Conservation (phyloP, 2,329 filamentous ascomycete genomes). For the Trichoderma citrinoviride region DNA sequence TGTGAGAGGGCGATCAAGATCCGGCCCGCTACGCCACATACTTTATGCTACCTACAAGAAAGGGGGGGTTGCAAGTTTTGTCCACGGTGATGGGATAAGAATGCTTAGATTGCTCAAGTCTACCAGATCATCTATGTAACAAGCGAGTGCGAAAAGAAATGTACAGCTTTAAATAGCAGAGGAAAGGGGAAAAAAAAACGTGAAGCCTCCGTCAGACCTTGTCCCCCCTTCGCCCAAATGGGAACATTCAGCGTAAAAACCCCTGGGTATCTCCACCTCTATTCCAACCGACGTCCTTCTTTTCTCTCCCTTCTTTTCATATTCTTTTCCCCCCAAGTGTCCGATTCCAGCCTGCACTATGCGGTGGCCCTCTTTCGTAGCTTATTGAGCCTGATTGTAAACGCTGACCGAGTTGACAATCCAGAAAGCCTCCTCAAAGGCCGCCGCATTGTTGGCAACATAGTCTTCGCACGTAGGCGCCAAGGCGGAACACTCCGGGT, state of each 20-base stretch:
- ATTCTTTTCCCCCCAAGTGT: background rate
- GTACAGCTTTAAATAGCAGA: background rate
- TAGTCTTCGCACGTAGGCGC: slow-evolving; percentile 68
- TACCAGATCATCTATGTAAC: background rate
- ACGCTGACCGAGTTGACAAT: slow-evolving; percentile 69
- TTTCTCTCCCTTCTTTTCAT: background rate
- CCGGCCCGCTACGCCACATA: too few species aligned
- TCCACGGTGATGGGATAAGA: too few species aligned
- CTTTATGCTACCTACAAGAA: too few species aligned
- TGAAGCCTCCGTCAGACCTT: too few species aligned
- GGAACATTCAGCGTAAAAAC: too few species aligned
- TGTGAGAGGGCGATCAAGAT: too few species aligned
- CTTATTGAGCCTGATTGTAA: slow-evolving; percentile 39
- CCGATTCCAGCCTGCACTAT: too few species aligned
- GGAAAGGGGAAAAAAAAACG: background rate
- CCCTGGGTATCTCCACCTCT: background rate
- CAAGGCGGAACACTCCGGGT: slow-evolving; percentile 56
- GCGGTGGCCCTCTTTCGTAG: background rate
- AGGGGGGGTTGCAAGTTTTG: too few species aligned
- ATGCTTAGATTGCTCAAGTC: background rate
- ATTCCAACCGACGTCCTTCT: background rate
- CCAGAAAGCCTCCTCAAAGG: slow-evolving; percentile 75
- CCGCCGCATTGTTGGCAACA: slow-evolving; percentile 67
- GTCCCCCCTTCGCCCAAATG: too few species aligned
- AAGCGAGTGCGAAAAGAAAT: background rate